Evolutionary conservation across 2,329 filamentous ascomycete genomes (phyloP).

Genomic region (Sphaerulina vaccinii): DNA sequence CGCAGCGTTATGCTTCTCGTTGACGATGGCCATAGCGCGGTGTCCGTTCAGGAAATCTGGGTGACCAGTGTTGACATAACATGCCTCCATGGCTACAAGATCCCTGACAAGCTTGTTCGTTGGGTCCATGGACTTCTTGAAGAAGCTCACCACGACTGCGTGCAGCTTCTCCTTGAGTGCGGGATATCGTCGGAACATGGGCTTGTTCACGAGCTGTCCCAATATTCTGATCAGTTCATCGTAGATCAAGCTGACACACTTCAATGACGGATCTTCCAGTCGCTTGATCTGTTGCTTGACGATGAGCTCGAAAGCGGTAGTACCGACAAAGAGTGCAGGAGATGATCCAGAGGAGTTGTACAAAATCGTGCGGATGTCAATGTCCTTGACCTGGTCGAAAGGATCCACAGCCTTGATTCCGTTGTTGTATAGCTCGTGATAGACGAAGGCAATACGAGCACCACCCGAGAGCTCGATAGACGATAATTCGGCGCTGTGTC

Average conservation of each 20-base stretch:
- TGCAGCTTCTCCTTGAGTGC: slow-evolving; percentile 95
- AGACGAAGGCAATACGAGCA: slow-evolving; percentile 97
- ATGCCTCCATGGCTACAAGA: slow-evolving; percentile 90
- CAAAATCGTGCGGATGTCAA: slow-evolving; percentile 92
- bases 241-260: slow-evolving; percentile 95
- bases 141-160: slow-evolving; percentile 85
- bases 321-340: slow-evolving; percentile 93
- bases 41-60: slow-evolving; percentile 97
- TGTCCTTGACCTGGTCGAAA: slow-evolving; percentile 95
- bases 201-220: slow-evolving; percentile 82
- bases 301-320: slow-evolving; percentile 96
- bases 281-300: slow-evolving; percentile 98
- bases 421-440: slow-evolving; percentile 97
- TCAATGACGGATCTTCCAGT: slow-evolving; percentile 91
- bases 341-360: slow-evolving; percentile 99
- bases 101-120: slow-evolving; percentile 96
- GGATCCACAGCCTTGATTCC: slow-evolving; percentile 97
- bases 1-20: slow-evolving; percentile 77
- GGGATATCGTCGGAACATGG: slow-evolving; percentile 91
- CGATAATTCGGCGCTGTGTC: slow-evolving; percentile 93
- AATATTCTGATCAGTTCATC: slow-evolving; percentile 96
- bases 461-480: slow-evolving; percentile 92
- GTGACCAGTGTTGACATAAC: slow-evolving; percentile 98
- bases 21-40: slow-evolving; percentile 95
- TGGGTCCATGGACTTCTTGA: slow-evolving; percentile 97